phyloP scores from a whole-genome alignment of 306 rosid genomes.

The Cucumis cinereus region DNA sequence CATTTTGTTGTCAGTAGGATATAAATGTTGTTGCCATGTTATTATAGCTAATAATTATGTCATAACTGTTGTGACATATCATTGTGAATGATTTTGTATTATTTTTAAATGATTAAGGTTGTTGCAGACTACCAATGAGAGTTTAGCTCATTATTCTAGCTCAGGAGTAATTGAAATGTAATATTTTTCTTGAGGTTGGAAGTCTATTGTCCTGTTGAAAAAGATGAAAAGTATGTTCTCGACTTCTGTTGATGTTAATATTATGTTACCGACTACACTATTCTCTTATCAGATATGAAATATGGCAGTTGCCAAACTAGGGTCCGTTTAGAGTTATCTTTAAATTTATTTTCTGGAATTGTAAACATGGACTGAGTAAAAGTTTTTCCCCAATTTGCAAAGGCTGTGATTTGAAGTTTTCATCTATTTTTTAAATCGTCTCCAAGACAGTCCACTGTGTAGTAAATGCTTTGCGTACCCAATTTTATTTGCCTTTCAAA shows the following conservation, averaged over 20 bases:
- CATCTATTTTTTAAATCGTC: neutral
- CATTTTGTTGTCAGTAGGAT: too few species aligned
- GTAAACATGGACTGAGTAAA: neutral
- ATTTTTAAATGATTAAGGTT: neutral
- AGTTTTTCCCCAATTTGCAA: neutral
- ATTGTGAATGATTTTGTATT: too few species aligned
- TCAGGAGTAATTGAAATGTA: too few species aligned
- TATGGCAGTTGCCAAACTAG: neutral
- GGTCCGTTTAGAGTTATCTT: neutral
- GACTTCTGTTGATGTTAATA: neutral
- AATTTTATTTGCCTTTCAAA: conserved; percentile 20
- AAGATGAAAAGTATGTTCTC: neutral
- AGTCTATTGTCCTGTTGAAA: too few species aligned
- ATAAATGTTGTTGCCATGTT: neutral
- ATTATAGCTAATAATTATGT: neutral
- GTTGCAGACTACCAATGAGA: neutral
- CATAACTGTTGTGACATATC: neutral
- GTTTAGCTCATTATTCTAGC: too few species aligned
- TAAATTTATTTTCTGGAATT: neutral
- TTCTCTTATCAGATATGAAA: neutral
- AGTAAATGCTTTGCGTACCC: neutral
- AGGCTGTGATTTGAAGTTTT: neutral
- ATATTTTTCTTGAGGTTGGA: too few species aligned
- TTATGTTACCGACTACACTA: neutral
- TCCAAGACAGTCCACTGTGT: neutral